Conservation (phyloP, 176 grass and related monocot genomes). For the Zea luxurians region DNA sequence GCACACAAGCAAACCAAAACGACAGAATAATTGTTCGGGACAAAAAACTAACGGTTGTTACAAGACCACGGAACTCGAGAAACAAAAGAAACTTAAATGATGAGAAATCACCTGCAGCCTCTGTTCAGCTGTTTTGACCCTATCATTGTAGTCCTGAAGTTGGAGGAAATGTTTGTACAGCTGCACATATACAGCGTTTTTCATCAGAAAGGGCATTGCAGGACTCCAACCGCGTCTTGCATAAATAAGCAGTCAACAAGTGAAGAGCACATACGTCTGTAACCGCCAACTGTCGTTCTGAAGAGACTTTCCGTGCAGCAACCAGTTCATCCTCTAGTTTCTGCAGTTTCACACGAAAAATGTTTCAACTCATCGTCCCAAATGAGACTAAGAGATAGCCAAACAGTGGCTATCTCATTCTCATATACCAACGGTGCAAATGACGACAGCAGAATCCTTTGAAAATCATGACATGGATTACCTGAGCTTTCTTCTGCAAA, state of each 20-base stretch:
- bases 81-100: neutral
- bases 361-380: neutral
- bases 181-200: slow-evolving; percentile 44
- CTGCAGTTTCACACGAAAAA: slow-evolving; percentile 43
- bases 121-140: slow-evolving; percentile 62
- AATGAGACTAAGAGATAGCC: neutral
- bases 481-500: slow-evolving; percentile 73
- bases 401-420: neutral
- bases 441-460: neutral
- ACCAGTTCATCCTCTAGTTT: slow-evolving; percentile 77
- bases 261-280: slow-evolving; percentile 43
- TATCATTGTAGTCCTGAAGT: slow-evolving; percentile 70
- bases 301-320: slow-evolving; percentile 59
- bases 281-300: slow-evolving; percentile 59
- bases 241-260: slow-evolving; percentile 23
- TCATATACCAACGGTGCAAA: slow-evolving; percentile 2
- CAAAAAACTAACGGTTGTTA: neutral
- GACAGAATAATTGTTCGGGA: neutral
- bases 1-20: neutral
- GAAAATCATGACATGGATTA: slow-evolving; percentile 34
- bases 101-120: slow-evolving; percentile 56
- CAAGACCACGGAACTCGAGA: neutral
- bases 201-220: neutral
- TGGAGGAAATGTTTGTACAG: slow-evolving; percentile 67
- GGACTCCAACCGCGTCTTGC: neutral